Evolutionary conservation across 2,329 filamentous ascomycete genomes (phyloP).

Genomic region (Onygenales sp.): DNA sequence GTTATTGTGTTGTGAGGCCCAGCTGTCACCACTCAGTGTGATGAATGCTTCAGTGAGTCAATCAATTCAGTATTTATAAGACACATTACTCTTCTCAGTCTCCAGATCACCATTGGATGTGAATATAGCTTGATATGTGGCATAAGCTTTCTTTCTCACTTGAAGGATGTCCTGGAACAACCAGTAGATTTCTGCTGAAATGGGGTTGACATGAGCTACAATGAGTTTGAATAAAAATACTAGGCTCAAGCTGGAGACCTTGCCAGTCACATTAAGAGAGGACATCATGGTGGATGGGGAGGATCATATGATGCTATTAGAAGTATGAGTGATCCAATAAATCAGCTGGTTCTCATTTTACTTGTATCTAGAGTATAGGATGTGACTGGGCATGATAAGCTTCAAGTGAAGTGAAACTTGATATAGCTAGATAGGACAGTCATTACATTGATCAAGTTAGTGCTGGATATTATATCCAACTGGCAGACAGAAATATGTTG

Average conservation of each 20-base stretch:
- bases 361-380: conserved; percentile 32
- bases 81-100: conserved; percentile 29
- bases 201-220: conserved; percentile 21
- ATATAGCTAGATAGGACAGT: not conserved
- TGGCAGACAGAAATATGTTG: too few species aligned
- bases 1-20: conserved; percentile 10
- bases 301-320: conserved; percentile 26
- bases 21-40: conserved; percentile 24
- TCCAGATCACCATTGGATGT: conserved; percentile 24
- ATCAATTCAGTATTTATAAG: conserved; percentile 37
- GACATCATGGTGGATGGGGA: conserved; percentile 8
- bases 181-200: conserved; percentile 26
- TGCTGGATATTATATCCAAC: too few species aligned
- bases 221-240: conserved; percentile 34
- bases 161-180: conserved; percentile 33
- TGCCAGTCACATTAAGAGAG: conserved; percentile 26
- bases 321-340: conserved; percentile 24
- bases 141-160: conserved; percentile 21
- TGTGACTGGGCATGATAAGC: conserved; percentile 10
- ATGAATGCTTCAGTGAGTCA: conserved; percentile 28
- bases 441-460: too few species aligned
- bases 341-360: conserved; percentile 27
- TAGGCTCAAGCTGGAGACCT: conserved; percentile 28
- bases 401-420: not conserved
- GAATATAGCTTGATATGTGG: conserved; percentile 24